Base-by-base conservation (phyloP, 139 green algal species). In the Spirogloea muscicola region DNA sequence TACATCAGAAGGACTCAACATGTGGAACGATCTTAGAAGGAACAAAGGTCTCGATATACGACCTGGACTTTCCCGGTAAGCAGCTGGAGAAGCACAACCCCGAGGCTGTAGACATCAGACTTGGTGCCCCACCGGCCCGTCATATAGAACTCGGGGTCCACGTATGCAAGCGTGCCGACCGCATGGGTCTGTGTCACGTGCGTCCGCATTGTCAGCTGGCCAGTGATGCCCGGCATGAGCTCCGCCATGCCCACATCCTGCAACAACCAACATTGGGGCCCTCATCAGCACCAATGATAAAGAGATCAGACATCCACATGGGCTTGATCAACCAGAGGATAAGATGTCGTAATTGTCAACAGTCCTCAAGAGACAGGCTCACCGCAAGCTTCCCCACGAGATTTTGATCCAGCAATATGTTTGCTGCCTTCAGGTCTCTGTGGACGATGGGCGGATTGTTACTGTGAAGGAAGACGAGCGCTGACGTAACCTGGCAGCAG, bases 171-270 rank as follows among this genome's bases (percentile, higher is more conserved):
- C 7, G 69, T 78, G 16, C 69, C 69, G 18, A 77, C 63, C 67
- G 74, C 49, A n/a, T 76, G 60, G 0, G 62, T 72, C 39, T 72
- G 62, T 29, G 58, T 39, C 29, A 52, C 39, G 10, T 40, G 27
- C 1, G 57, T 64, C 25, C 41, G 57, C 5, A 41, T 39, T n/a
- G n/a, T n/a, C n/a, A n/a, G n/a, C n/a, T n/a, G n/a, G 33, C 41
- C 10, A 3, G 25, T 39, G 0, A 0, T 4, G 9, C 25, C 51
- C 1, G 66, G 66, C 66, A 70, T 70, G 5, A 74, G 37, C 21
- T 41, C 33, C 5, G 93, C 91, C 27, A 98, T 90, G 2, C 93
- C 92, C 87, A 97, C 96, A 81, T 97, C 92, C 25, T 78, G n/a
- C n/a, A n/a, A n/a, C n/a, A n/a, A n/a, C n/a, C n/a, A n/a, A n/a